Conservation (phyloP, 257 asterid species). For the Solanum etuberosum region DNA sequence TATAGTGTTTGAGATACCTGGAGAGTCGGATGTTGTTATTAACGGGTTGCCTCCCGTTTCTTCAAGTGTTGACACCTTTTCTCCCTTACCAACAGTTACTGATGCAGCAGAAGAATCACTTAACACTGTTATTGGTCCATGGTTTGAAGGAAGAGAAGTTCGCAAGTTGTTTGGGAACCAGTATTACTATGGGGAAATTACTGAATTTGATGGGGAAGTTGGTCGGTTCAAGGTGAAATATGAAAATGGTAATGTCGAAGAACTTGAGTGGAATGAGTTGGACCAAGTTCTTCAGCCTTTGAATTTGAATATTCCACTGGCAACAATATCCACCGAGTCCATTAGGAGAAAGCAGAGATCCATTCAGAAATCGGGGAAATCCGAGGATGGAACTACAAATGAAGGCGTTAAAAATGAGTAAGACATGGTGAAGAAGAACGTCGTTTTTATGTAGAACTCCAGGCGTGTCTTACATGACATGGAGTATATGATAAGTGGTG, state of each 20-base stretch:
- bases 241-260: slow-evolving; percentile 60
- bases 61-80: slow-evolving; percentile 2
- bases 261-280: slow-evolving; percentile 51
- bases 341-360: slow-evolving; percentile 26
- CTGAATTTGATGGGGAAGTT: slow-evolving; percentile 29
- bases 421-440: slow-evolving; percentile 4
- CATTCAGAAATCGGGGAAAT: not conserved
- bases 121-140: slow-evolving; percentile 33
- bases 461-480: not conserved
- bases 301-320: slow-evolving; percentile 41
- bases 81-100: slow-evolving; percentile 4
- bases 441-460: not conserved
- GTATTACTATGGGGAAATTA: slow-evolving; percentile 27
- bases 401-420: not conserved
- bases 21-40: slow-evolving; percentile 52
- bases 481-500: not conserved
- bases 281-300: slow-evolving; percentile 36
- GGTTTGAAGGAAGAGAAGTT: slow-evolving; percentile 59
- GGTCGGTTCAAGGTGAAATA: slow-evolving; percentile 53
- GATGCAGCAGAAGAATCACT: not conserved
- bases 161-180: slow-evolving; percentile 30
- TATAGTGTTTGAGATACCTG: slow-evolving; percentile 28
- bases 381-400: slow-evolving; percentile 1
- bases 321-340: slow-evolving; percentile 28
- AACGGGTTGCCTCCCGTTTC: slow-evolving; percentile 46